A percentile compares a stretch with the other conserved stretches of the same genome.
Evolutionary conservation across 495 filamentous ascomycete genomes (phyloP).

Genomic region (Penicillium chermesinum): DNA sequence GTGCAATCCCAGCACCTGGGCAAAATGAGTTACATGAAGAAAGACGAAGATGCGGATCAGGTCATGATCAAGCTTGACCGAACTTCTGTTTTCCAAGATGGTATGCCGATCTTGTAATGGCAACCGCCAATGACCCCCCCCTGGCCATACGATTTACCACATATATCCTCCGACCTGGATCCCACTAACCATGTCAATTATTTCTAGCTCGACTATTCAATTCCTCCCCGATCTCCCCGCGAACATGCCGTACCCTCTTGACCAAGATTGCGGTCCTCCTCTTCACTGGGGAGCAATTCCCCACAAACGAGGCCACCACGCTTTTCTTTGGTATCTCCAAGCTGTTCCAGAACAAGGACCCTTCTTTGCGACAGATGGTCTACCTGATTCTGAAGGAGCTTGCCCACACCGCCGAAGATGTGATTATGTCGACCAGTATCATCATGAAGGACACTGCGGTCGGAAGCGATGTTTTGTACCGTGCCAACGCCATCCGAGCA

Average conservation of each 20-base stretch:
- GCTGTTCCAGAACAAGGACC: slow-evolving; percentile 99
- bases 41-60: slow-evolving; percentile 94
- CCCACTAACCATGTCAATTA: slow-evolving; percentile 18
- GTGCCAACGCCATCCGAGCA: slow-evolving; percentile 94
- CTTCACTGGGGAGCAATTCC: slow-evolving; percentile 96
- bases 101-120: slow-evolving; percentile 46
- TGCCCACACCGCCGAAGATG: slow-evolving; percentile 92
- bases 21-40: slow-evolving; percentile 93
- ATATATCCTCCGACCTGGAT: slow-evolving; percentile 8
- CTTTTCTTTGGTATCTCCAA: slow-evolving; percentile 99
- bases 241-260: slow-evolving; percentile 89
- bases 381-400: slow-evolving; percentile 97
- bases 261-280: slow-evolving; percentile 97
- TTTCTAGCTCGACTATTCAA: slow-evolving; percentile 90
- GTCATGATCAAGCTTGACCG: slow-evolving; percentile 94
- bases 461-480: slow-evolving; percentile 90
- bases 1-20: slow-evolving; percentile 34
- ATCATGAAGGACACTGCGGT: slow-evolving; percentile 99
- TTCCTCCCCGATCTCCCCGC: slow-evolving; percentile 87
- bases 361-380: slow-evolving; percentile 96
- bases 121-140: slow-evolving; percentile 12
- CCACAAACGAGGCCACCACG: slow-evolving; percentile 92
- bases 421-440: slow-evolving; percentile 98
- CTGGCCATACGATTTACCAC: slow-evolving; percentile 15
- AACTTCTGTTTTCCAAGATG: slow-evolving; percentile 98